phyloP scores from a whole-genome alignment of 352 stramenopile genomes.

The Pythium rhizo-oryzae region DNA sequence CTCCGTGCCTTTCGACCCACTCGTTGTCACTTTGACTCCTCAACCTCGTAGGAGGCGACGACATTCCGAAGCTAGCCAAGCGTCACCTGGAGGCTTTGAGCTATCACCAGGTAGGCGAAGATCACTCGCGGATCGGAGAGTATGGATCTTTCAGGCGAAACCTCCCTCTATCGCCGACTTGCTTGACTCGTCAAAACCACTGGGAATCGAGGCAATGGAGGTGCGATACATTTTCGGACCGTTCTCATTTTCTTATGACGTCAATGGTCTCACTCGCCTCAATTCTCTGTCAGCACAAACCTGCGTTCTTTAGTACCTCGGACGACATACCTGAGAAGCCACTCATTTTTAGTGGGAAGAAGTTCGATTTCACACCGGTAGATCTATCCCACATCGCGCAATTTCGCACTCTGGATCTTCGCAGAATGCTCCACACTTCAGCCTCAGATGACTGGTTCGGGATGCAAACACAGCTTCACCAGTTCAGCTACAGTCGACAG shows the following conservation, averaged over 20 bases:
- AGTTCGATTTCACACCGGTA: conserved; percentile 57
- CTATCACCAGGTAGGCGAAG: not conserved
- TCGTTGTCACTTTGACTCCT: conserved; percentile 50
- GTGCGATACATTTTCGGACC: conserved; percentile 18
- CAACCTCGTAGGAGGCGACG: conserved; percentile 32
- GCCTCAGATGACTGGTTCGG: not conserved
- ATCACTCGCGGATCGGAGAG: not conserved
- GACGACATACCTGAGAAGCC: conserved; percentile 71
- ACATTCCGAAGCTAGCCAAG: not conserved
- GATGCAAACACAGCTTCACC: not conserved
- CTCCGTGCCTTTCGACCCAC: conserved; percentile 41
- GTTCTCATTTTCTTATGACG: not conserved
- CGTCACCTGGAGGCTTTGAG: not conserved
- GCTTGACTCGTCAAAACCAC: conserved; percentile 40
- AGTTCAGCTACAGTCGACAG: not conserved
- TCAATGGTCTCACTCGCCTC: not conserved
- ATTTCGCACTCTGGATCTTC: conserved; percentile 51
- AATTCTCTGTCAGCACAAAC: conserved; percentile 33
- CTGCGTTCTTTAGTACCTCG: conserved; percentile 55
- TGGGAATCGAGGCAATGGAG: conserved; percentile 54
- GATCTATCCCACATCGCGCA: conserved; percentile 35
- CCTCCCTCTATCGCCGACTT: conserved; percentile 53
- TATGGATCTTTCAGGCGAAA: conserved; percentile 52
- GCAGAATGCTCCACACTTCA: not conserved
- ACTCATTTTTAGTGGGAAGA: conserved; percentile 75